phyloP scores from a whole-genome alignment of 768 basidiomycete genomes.

The Pleurotus giganteus region DNA sequence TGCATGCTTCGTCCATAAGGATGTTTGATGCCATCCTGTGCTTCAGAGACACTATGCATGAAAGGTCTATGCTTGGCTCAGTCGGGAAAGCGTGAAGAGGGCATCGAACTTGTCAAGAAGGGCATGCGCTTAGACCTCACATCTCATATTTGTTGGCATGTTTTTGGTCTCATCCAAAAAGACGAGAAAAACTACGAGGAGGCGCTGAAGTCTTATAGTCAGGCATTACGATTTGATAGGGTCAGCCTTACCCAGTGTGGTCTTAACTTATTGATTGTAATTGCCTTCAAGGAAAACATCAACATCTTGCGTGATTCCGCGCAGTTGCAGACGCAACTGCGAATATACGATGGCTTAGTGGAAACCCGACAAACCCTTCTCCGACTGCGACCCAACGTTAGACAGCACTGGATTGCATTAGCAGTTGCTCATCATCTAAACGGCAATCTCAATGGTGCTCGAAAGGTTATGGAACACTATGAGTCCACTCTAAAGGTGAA shows the following conservation, averaged over 20 bases:
- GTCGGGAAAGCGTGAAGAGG: conserved; percentile 78
- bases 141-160: conserved; percentile 98
- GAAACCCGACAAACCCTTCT: conserved; percentile 83
- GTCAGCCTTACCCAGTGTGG: conserved; percentile 39
- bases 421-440: conserved; percentile 88
- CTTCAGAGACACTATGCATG: conserved; percentile 90
- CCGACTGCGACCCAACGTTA: conserved; percentile 73
- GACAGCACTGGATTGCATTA: conserved; percentile 87
- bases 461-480: conserved; percentile 71
- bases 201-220: conserved; percentile 88
- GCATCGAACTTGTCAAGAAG: conserved; percentile 79
- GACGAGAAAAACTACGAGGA: conserved; percentile 94
- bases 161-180: conserved; percentile 92
- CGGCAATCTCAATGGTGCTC: conserved; percentile 68
- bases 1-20: background rate
- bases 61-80: conserved; percentile 87
- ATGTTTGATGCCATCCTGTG: conserved; percentile 1
- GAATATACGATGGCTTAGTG: conserved; percentile 73
- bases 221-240: conserved; percentile 87
- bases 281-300: conserved; percentile 74
- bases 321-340: conserved; percentile 83
- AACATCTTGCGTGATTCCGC: conserved; percentile 92
- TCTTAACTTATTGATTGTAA: background rate
- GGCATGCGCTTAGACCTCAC: conserved; percentile 78
- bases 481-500: conserved; percentile 68